Base-by-base conservation (phyloP, 768 basidiomycete species). In the Trametes sanguinea region DNA sequence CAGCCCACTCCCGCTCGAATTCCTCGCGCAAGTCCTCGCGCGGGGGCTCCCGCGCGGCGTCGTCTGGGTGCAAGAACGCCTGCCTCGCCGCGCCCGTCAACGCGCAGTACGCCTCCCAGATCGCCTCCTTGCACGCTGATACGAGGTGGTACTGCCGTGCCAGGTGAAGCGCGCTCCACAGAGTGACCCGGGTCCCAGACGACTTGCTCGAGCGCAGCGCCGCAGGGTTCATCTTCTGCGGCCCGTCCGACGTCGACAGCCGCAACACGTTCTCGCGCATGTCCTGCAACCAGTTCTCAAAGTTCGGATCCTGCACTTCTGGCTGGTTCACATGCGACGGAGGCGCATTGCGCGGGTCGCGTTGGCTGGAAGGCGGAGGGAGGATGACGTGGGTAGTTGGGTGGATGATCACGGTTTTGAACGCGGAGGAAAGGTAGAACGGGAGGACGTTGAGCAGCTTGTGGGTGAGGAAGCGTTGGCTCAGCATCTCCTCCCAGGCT, bases 401-500 rank as follows among this genome's bases (percentile, higher is more conserved):
- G 65, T 82, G 78, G 2, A 79, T 74, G 65, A 79, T 79, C 48
- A 87, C 78, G 50, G 84, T 81, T 8, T 70, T 68, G 65, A 90
- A 90, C 54, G 79, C 81, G 16, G 80, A 74, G 1, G 81, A 82
- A 40, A 91, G 76, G 66, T 90, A 87, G 64, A 90, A 87, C 0
- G 87, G 87, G 52, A 90, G 78, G 53, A 89, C 78, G 16, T 84
- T 80, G 62, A 85, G 75, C 6, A 85, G 69, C 17, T 81, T 81
- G 7, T 81, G 71, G 0, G 83, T 75, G 37, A 90, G 74, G 68
- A 88, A 88, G 16, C 83, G 77, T 27, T 73, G 76, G 46, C 80
- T 71, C 32, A 90, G 79, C 87, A 90, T 88, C 43, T 80, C 79
- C 55, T 85, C 83, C 87, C 89, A 90, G 4, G 87, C 83, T 3